These are phyloP conservation scores for Agrocybe chaxingu DNA, from an alignment of 768 basidiomycete species.

Conservation along the genomic window DNA sequence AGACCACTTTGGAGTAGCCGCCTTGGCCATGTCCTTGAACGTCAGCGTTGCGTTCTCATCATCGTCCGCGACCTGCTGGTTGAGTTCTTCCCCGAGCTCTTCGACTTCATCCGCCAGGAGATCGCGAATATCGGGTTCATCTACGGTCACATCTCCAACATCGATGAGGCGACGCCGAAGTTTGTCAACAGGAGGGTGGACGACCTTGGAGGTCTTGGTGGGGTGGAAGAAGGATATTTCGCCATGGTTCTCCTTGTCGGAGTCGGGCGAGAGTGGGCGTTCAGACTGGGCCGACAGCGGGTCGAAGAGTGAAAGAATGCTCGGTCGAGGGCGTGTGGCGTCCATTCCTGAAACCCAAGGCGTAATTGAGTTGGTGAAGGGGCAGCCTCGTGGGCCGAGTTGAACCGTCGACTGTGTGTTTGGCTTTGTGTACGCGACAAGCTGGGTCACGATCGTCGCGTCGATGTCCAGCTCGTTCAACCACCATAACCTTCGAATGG, in stretches of 20 bases:
- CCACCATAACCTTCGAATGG: conserved; percentile 22
- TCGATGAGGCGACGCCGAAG: conserved; percentile 44
- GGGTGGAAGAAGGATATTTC: conserved; percentile 36
- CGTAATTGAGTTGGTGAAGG: not conserved
- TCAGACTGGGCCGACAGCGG: conserved; percentile 31
- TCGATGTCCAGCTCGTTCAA: conserved; percentile 9
- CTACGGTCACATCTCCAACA: conserved; percentile 46
- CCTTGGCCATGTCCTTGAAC: conserved; percentile 30
- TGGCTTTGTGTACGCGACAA: conserved; percentile 37
- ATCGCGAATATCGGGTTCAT: conserved; percentile 29
- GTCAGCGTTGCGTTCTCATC: conserved; percentile 37
- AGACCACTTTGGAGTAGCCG: conserved; percentile 32
- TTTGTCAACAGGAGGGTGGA: conserved; percentile 21
- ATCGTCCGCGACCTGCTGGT: conserved; percentile 20
- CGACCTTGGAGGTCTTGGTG: conserved; percentile 19
- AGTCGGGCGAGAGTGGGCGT: conserved; percentile 27
- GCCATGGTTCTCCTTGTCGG: conserved; percentile 46
- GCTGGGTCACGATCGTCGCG: conserved; percentile 10
- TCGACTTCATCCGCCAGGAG: conserved; percentile 30
- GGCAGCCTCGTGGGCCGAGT: conserved; percentile 13
- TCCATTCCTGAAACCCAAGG: conserved; percentile 16
- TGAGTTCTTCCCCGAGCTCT: conserved; percentile 24
- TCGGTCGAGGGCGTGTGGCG: conserved; percentile 38
- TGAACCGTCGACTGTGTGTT: conserved; percentile 28
- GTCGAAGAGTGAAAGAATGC: conserved; percentile 50